Base-by-base conservation (phyloP, 164 flowering plant genomes). In the Magnolia sinica region DNA sequence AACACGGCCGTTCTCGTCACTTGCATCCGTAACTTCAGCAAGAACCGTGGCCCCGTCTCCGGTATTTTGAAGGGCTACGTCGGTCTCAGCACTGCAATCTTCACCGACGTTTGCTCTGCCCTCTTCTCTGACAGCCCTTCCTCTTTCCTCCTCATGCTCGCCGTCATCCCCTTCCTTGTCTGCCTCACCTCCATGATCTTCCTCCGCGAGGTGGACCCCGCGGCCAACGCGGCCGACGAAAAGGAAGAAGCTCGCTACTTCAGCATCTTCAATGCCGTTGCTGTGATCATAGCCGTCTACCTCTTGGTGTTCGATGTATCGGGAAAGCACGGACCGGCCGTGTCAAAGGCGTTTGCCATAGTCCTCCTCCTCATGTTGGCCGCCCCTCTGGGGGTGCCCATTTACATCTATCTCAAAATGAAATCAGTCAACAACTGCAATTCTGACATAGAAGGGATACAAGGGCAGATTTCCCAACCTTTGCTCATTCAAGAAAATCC, bases 1-100 rank as follows among this genome's bases (percentile, higher is more conserved):
- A 94, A 94, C 90, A 94, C 97, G 64, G 95, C 98, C 63, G 77
- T 94, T 8, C 85, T 94, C 1, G 98, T 94, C 27, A 92, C 97
- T 1, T 94, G 94, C 78, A 88, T 94, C 64, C 78, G 97, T 1
- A 94, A 94, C 80, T 94, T 94, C 87, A 77, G 93, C 23, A 84
- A 80, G 31, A 92, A 91, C 81, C 72, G 95, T 1, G 98, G 98
- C 1, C 98, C 98, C 0, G 97, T 92, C 7, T 87, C 97, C 1
- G 98, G 98, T 1, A 92, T 94, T 24, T 80, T 94, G 18, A 94
- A 94, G 72, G 98, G 98, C 18, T 92, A 84, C 70, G 88, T 92
- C 0, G 98, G 98, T 0, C 84, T 94, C 18, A 91, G 96, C 87
- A 94, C 97, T 2, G 98, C 97, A 45, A 94, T 94, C 6, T 94